Conservation (phyloP, 768 basidiomycete genomes). For the Tricholoma terreum region DNA sequence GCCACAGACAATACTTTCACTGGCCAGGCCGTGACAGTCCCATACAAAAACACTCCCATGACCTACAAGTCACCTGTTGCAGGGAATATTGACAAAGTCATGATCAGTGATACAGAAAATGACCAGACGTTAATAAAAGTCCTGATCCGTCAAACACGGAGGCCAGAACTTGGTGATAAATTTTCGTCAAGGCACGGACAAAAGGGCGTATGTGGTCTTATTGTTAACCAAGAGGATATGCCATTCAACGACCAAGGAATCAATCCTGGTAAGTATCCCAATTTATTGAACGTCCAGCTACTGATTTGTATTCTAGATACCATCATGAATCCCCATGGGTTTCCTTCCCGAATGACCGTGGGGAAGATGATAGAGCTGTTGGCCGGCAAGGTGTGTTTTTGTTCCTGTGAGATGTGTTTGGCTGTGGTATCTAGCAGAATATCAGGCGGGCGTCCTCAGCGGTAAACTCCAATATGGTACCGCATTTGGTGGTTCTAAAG, state of each 20-base stretch:
- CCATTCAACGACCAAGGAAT: constrained; percentile 99
- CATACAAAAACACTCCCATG: constrained; percentile 91
- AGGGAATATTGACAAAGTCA: constrained; percentile 95
- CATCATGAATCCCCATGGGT: constrained; percentile 99
- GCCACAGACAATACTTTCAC: constrained; percentile 89
- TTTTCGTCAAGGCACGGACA: constrained; percentile 98
- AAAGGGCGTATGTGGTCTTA: constrained; percentile 98
- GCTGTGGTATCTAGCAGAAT: not conserved
- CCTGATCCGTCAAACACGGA: constrained; percentile 91
- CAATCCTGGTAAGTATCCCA: constrained; percentile 62
- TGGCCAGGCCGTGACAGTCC: constrained; percentile 76
- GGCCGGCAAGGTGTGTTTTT: constrained; percentile 74
- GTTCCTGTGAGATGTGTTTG: not conserved
- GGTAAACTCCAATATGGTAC: constrained; percentile 93
- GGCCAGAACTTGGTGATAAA: constrained; percentile 97
- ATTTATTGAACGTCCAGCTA: constrained; percentile 4
- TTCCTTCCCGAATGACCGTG: constrained; percentile 98
- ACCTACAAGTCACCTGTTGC: constrained; percentile 92
- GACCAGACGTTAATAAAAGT: constrained; percentile 98
- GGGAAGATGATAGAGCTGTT: constrained; percentile 99
- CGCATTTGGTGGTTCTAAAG: constrained; percentile 98
- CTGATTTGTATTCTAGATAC: constrained; percentile 56
- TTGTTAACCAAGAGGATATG: constrained; percentile 99
- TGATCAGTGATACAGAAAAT: constrained; percentile 95
- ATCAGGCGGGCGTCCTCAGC: constrained; percentile 82